These are phyloP conservation scores for Agaricales sp. DNA, from an alignment of 1,284 basidiomycete genomes.

Conservation along the genomic window DNA sequence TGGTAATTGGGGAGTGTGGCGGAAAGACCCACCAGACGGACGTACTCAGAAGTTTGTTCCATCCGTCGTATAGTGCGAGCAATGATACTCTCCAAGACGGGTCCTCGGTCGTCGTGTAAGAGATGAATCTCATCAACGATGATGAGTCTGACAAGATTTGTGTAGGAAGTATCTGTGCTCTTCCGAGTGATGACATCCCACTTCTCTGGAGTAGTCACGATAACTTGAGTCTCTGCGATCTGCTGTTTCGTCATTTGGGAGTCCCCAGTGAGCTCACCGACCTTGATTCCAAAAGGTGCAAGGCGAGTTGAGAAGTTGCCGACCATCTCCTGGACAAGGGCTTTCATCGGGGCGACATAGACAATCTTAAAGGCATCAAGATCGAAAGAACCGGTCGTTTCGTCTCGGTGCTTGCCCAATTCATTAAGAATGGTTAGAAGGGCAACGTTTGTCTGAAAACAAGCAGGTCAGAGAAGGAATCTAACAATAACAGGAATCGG, in stretches of 20 bases:
- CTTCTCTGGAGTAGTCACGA: constrained; percentile 98
- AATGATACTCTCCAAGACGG: constrained; percentile 90
- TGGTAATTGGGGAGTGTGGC: constrained; percentile 98
- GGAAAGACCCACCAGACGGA: constrained; percentile 91
- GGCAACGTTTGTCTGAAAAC: constrained; percentile 86
- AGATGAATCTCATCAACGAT: constrained; percentile 99
- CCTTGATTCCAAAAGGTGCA: constrained; percentile 73
- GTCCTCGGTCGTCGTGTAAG: constrained; percentile 96
- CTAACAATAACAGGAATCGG: constrained; percentile 5
- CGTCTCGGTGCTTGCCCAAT: constrained; percentile 77
- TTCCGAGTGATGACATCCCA: constrained; percentile 99
- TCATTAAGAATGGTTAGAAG: constrained; percentile 91
- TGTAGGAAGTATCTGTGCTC: constrained; percentile 94
- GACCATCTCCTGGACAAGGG: constrained; percentile 95
- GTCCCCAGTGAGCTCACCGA: constrained; percentile 96
- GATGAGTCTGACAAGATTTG: constrained; percentile 92
- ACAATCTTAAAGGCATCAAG: constrained; percentile 94
- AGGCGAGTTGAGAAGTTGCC: constrained; percentile 87
- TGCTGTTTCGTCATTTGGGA: constrained; percentile 98
- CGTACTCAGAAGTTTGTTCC: constrained; percentile 91
- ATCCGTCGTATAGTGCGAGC: constrained; percentile 88
- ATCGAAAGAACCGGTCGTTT: constrained; percentile 78
- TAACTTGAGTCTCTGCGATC: constrained; percentile 95
- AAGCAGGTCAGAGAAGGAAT: constrained; percentile 7
- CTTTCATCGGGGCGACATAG: constrained; percentile 99